phyloP scores from a whole-genome alignment of 2,329 filamentous ascomycete species.

The Didymella glomerata region DNA sequence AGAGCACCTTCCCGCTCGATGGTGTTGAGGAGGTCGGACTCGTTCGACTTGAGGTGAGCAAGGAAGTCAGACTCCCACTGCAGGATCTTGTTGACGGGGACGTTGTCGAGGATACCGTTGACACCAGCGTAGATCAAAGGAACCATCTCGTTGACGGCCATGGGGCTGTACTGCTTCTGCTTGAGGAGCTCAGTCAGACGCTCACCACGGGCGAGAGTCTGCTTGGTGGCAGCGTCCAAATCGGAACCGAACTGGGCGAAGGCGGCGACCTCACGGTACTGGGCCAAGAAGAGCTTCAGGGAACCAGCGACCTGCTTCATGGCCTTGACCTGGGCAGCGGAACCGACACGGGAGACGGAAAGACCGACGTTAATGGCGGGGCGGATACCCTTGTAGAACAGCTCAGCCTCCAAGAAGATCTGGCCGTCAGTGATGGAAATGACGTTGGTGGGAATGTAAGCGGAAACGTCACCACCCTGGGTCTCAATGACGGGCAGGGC shows the following conservation, averaged over 20 bases:
- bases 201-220: slow-evolving; percentile 97
- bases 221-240: slow-evolving; percentile 98
- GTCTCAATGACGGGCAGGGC: slow-evolving; percentile 95
- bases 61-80: slow-evolving; percentile 96
- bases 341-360: slow-evolving; percentile 99
- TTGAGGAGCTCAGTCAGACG: slow-evolving; percentile 98
- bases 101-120: slow-evolving; percentile 89
- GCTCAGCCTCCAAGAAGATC: slow-evolving; percentile 99
- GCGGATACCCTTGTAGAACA: slow-evolving; percentile 99
- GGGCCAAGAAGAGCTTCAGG: slow-evolving; percentile 99
- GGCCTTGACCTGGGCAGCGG: slow-evolving; percentile 98
- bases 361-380: slow-evolving; percentile 99
- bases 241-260: slow-evolving; percentile 99
- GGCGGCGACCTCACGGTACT: slow-evolving; percentile 99
- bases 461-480: slow-evolving; percentile 99
- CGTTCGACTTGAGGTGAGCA: slow-evolving; percentile 88
- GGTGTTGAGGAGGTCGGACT: slow-evolving; percentile 79
- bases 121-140: slow-evolving; percentile 99
- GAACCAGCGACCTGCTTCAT: slow-evolving; percentile 99
- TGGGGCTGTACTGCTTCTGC: slow-evolving; percentile 99
- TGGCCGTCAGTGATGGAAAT: slow-evolving; percentile 99
- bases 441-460: slow-evolving; percentile 99
- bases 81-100: slow-evolving; percentile 91
- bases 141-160: slow-evolving; percentile 99
- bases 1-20: slow-evolving; percentile 96